Base-by-base conservation (phyloP, 345 rosid species). In the Isatis tinctoria region DNA sequence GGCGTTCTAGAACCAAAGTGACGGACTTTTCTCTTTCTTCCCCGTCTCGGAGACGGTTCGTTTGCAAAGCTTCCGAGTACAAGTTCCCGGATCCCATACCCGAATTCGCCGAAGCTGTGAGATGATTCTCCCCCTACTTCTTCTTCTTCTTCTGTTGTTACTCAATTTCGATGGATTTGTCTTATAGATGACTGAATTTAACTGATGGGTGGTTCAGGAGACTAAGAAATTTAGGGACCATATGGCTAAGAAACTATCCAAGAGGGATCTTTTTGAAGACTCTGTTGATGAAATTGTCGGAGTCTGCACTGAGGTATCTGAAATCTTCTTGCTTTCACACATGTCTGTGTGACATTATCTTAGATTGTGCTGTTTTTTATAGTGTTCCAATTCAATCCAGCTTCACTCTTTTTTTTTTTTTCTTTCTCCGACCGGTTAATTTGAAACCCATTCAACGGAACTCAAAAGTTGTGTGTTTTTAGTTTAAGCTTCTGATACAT, bases 81-180 rank as follows among this genome's bases (percentile, higher is more conserved):
- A 82, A 84, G 73, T 91, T 91, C 65, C 97, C 96, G 0, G 96
- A 90, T 83, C 93, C 96, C 13, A 91, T 91, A 75, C 93, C 97
- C 2, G 96, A 91, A 76, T 94, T 94, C 69, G 93, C 97, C 27
- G 90, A 83, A 73, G 80, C 84, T 3, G 98, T 89, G 75, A 87
- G 89, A 71, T 68, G 2, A 17, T 35, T 36, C 61, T 17, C 47
- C 18, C 49, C 6, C 45, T 22, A 1, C 24, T 22, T 22, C 8
- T 30, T 47, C 37, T 41, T 5, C 51, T 13, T 0, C 2, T 2
- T 61, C 9, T 49, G 8, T 9, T 47, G 6, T 8, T 2, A 40
- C 26, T 49, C 30, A n/a, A 3, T n/a, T 40, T 4, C 45, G 35
- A 36, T 27, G 59, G 44, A 22, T 47, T 47, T 51, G 13, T n/a